Percentiles rank a stretch among this genome's conserved stretches.
These are phyloP conservation scores for Hericium erinaceus DNA, from an alignment of 768 basidiomycete species.

Conservation along the genomic window DNA sequence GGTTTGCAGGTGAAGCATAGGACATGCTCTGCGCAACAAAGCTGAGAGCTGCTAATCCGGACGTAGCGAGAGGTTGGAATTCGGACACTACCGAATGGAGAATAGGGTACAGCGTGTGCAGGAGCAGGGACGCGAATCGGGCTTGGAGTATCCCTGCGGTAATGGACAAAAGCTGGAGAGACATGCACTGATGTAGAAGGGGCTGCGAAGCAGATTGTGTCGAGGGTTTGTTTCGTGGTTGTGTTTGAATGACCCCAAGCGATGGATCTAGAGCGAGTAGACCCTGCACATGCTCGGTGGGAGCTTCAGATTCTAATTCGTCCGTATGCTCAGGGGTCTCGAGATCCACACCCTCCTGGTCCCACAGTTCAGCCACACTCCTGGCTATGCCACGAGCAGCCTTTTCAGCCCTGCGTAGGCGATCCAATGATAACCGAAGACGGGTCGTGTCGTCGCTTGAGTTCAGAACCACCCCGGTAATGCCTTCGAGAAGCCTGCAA, in stretches of 20 bases:
- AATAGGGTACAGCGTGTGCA: constrained; percentile 77
- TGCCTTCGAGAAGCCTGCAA: constrained; percentile 65
- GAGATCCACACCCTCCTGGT: constrained; percentile 20
- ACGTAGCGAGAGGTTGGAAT: constrained; percentile 53
- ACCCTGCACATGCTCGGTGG: constrained; percentile 6
- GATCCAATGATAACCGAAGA: background rate
- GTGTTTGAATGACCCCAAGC: constrained; percentile 28
- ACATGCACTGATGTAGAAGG: constrained; percentile 58
- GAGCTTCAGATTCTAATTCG: background rate
- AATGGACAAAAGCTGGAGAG: constrained; percentile 68
- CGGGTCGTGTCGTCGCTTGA: constrained; percentile 14
- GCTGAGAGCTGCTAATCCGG: constrained; percentile 66
- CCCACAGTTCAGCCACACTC: constrained; percentile 66
- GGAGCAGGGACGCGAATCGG: constrained; percentile 62
- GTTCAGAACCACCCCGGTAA: constrained; percentile 39
- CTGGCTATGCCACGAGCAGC: constrained; percentile 54
- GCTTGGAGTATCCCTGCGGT: constrained; percentile 63
- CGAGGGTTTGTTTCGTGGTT: constrained; percentile 12
- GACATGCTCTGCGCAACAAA: constrained; percentile 67
- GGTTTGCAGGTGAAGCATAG: constrained; percentile 82
- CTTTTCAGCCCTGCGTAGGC: constrained; percentile 51
- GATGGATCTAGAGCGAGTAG: constrained; percentile 8
- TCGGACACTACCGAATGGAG: constrained; percentile 80
- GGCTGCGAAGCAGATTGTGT: constrained; percentile 34
- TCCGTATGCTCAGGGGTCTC: background rate